Percentiles rank a stretch among this genome's conserved stretches.
Evolutionary conservation across 202 grass and related monocot genomes (phyloP).

Genomic region (Schoenoplectus tabernaemontani): DNA sequence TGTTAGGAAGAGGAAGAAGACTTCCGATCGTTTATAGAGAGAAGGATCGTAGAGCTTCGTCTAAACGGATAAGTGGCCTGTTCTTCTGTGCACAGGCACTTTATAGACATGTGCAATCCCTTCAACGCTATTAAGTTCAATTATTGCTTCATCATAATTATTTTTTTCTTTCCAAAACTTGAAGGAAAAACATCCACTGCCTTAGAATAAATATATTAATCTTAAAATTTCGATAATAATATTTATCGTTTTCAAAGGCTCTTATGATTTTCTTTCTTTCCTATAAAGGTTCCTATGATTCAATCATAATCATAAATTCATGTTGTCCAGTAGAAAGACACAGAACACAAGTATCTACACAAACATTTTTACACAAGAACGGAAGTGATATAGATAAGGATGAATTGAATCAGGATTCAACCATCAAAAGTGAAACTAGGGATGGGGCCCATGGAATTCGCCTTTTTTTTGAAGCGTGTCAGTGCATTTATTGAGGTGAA

Average conservation of each 20-base stretch:
- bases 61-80: neutral
- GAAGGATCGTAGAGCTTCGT: neutral
- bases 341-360: neutral
- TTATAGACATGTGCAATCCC: neutral
- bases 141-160: no score
- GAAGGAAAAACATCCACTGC: no score
- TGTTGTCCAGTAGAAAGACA: neutral
- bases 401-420: conserved; percentile 5
- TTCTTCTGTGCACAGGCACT: neutral
- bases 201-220: no score
- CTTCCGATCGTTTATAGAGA: neutral
- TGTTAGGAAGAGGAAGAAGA: neutral
- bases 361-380: neutral
- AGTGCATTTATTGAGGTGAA: neutral
- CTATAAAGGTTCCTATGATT: neutral
- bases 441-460: neutral
- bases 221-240: no score
- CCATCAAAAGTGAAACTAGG: neutral
- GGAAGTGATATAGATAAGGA: neutral
- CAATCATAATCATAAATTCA: neutral
- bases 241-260: no score
- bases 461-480: neutral
- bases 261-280: no score
- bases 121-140: no score
- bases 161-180: no score